These are phyloP conservation scores for Termitomyces sp. DNA, from an alignment of 768 basidiomycete genomes.

Conservation along the genomic window DNA sequence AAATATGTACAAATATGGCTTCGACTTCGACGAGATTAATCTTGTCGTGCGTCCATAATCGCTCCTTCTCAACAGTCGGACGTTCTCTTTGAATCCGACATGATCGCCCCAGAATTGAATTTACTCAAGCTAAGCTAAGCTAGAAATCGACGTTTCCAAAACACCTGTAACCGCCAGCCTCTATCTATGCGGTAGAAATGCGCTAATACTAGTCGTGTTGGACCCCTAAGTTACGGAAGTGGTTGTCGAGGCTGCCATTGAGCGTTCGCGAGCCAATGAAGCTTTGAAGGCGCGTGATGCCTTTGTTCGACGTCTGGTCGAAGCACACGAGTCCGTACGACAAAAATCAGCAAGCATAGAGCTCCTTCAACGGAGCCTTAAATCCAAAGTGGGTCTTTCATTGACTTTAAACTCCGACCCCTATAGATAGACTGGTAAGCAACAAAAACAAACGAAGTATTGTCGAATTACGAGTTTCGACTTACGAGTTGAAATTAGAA, in stretches of 20 bases:
- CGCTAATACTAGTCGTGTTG: slow-evolving; percentile 18
- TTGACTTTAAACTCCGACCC: neutral
- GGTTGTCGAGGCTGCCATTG: slow-evolving; percentile 48
- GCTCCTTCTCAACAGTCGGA: neutral
- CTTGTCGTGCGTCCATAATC: too few relatives aligned
- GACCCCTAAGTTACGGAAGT: slow-evolving; percentile 45
- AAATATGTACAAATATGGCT: slow-evolving; percentile 8
- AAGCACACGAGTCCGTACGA: slow-evolving; percentile 55
- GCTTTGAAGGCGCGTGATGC: slow-evolving; percentile 60
- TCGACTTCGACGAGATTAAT: neutral
- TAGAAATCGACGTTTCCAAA: slow-evolving; percentile 14
- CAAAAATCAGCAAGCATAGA: slow-evolving; percentile 51
- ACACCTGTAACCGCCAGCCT: slow-evolving; percentile 5
- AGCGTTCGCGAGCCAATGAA: slow-evolving; percentile 46
- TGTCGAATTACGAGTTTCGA: slow-evolving; percentile 32
- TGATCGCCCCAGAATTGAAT: neutral
- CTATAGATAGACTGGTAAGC: slow-evolving; percentile 8
- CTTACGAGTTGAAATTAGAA: slow-evolving; percentile 27
- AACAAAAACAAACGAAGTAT: slow-evolving; percentile 26
- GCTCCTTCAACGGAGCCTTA: slow-evolving; percentile 29
- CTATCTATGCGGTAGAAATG: slow-evolving; percentile 8
- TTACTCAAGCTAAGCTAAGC: slow-evolving; percentile 8
- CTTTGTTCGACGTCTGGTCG: slow-evolving; percentile 48
- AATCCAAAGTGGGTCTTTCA: slow-evolving; percentile 6
- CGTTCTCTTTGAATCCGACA: neutral